Conservation (phyloP, 2,329 filamentous ascomycete genomes). For the Ilyonectria sp. region DNA sequence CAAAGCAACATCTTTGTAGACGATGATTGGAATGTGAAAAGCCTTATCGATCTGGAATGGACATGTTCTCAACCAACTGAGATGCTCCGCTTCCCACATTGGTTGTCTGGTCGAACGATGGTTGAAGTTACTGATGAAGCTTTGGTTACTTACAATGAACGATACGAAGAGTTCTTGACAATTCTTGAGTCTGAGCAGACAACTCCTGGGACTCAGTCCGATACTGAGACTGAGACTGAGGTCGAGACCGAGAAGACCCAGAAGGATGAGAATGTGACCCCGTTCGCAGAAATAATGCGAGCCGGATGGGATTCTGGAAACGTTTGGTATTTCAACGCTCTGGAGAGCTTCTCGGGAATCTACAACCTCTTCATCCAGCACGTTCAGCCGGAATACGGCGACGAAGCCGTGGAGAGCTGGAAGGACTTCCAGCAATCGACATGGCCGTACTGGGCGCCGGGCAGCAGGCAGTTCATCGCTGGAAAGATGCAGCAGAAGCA, state of each 20-base stretch:
- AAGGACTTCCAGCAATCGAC: neutral
- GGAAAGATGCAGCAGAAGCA: neutral
- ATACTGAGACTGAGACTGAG: neutral
- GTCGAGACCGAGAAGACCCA: neutral
- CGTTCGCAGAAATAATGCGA: neutral
- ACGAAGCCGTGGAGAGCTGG: neutral
- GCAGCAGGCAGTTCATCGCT: neutral
- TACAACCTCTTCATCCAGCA: neutral
- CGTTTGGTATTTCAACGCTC: neutral
- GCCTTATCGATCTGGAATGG: slow-evolving; percentile 55
- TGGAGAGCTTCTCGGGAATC: neutral
- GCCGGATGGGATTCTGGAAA: neutral
- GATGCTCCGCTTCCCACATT: slow-evolving; percentile 50
- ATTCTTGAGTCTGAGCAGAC: neutral
- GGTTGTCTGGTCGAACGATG: slow-evolving; percentile 41
- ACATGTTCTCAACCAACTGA: slow-evolving; percentile 49
- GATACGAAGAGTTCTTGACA: neutral
- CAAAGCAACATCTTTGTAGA: slow-evolving; percentile 58
- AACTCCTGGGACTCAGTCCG: neutral
- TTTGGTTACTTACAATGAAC: neutral
- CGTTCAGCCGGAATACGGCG: neutral
- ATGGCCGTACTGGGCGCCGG: neutral
- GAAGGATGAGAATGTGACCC: neutral
- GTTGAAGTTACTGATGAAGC: neutral
- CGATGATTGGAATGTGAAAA: slow-evolving; percentile 51